phyloP scores from a whole-genome alignment of 257 asterid genomes.

The Phtheirospermum japonicum region DNA sequence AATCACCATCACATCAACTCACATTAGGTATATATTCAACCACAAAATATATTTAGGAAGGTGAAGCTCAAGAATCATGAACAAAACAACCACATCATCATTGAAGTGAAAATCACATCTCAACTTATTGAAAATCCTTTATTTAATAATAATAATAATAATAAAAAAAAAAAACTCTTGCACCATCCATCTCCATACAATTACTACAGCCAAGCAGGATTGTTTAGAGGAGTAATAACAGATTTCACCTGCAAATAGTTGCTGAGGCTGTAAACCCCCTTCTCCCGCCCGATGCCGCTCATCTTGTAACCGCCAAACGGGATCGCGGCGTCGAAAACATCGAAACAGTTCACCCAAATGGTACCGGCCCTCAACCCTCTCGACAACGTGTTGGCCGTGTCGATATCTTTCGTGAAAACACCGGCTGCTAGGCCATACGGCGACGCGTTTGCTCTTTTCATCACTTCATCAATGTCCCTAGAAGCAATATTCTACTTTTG shows the following conservation, averaged over 20 bases:
- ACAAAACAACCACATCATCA: no score
- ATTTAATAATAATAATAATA: no score
- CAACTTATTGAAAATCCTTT: no score
- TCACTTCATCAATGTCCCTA: constrained; percentile 66
- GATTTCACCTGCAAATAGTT: constrained; percentile 83
- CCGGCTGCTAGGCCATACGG: constrained; percentile 83
- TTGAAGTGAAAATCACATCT: no score
- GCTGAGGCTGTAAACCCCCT: constrained; percentile 61
- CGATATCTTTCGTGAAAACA: constrained; percentile 52
- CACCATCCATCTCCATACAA: not conserved
- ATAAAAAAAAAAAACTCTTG: no score
- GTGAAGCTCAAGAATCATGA: no score
- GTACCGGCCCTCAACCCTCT: constrained; percentile 71
- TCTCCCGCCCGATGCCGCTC: constrained; percentile 84
- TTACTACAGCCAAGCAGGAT: constrained; percentile 68
- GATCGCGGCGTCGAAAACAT: constrained; percentile 62
- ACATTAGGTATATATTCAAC: no score
- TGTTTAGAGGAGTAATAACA: constrained; percentile 64
- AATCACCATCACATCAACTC: no score
- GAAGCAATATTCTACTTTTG: no score
- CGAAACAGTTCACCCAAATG: constrained; percentile 73
- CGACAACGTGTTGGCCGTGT: constrained; percentile 65
- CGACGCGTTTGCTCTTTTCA: constrained; percentile 60
- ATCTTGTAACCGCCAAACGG: constrained; percentile 90
- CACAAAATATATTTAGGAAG: no score